phyloP scores from a whole-genome alignment of 2,329 filamentous ascomycete species.

The Diaporthe vexans region DNA sequence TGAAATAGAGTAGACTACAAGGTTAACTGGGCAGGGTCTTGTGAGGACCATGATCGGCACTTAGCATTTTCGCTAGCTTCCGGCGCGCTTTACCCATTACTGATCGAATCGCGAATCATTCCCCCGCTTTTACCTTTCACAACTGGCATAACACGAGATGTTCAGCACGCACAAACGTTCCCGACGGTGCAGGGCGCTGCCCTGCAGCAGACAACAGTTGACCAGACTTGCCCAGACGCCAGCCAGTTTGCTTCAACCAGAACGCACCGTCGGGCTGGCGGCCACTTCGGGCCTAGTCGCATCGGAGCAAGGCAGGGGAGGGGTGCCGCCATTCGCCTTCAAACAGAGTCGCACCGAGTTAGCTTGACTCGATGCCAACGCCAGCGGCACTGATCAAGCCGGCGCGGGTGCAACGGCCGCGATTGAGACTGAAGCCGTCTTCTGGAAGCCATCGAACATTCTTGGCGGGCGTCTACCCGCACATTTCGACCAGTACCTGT shows the following conservation, averaged over 20 bases:
- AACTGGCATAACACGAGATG: slow-evolving; percentile 36
- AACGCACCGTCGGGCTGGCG: slow-evolving; percentile 29
- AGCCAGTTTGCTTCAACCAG: slow-evolving; percentile 21
- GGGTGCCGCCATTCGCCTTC: slow-evolving; percentile 11
- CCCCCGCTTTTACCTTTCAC: slow-evolving; percentile 52
- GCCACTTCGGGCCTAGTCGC: slow-evolving; percentile 35
- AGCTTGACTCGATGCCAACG: slow-evolving; percentile 33
- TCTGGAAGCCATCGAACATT: slow-evolving; percentile 33
- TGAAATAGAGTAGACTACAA: slow-evolving; percentile 34
- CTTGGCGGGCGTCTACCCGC: slow-evolving; percentile 23
- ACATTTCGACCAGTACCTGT: slow-evolving; percentile 1
- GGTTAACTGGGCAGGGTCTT: slow-evolving; percentile 34
- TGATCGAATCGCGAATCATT: slow-evolving; percentile 35
- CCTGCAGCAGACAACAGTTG: slow-evolving; percentile 19
- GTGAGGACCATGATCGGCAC: slow-evolving; percentile 40
- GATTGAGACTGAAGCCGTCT: slow-evolving; percentile 28
- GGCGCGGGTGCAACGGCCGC: slow-evolving; percentile 37
- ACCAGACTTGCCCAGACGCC: slow-evolving; percentile 40
- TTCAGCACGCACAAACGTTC: slow-evolving; percentile 20
- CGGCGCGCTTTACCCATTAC: slow-evolving; percentile 38
- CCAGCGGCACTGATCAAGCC: slow-evolving; percentile 33
- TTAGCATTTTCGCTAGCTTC: slow-evolving; percentile 40
- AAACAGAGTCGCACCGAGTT: slow-evolving; percentile 23
- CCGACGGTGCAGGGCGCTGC: slow-evolving; percentile 25
- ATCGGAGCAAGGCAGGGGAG: slow-evolving; percentile 19